Percentiles rank a stretch among this genome's conserved stretches.
These are phyloP conservation scores for Pelargonium citronellum DNA, from an alignment of 441 rosid genomes.

Conservation along the genomic window DNA sequence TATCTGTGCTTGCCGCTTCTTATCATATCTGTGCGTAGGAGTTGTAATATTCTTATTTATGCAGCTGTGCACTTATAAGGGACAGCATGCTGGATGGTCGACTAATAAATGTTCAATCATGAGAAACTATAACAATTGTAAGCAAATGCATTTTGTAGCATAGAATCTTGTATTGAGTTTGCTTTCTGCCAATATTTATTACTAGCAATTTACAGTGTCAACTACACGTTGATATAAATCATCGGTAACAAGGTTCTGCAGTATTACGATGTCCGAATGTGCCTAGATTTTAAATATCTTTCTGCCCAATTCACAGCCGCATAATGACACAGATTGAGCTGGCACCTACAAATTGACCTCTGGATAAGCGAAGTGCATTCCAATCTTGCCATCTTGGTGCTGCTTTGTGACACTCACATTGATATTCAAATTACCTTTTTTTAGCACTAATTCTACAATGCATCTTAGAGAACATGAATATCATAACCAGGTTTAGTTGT, in stretches of 20 bases:
- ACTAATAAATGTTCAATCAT: conserved; percentile 23
- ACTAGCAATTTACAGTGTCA: not conserved
- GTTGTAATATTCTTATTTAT: conserved; percentile 10
- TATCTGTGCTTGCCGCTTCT: not conserved
- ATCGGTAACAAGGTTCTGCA: not conserved
- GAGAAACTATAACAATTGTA: conserved; percentile 38
- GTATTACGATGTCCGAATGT: not conserved
- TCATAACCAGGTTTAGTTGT: too few relatives aligned
- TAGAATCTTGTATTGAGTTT: conserved; percentile 1
- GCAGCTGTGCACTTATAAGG: conserved; percentile 40
- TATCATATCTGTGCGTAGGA: not conserved
- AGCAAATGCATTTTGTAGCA: conserved; percentile 22
- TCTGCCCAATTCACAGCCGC: too few relatives aligned
- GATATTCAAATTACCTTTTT: too few relatives aligned
- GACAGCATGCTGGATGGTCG: conserved; percentile 25
- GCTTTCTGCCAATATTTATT: not conserved
- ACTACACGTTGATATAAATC: not conserved
- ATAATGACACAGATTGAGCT: not conserved
- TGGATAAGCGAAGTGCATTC: not conserved
- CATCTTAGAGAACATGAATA: too few relatives aligned
- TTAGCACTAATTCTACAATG: too few relatives aligned
- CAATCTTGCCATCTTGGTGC: not conserved
- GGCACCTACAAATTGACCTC: conserved; percentile 1
- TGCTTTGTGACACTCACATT: not conserved
- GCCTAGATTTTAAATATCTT: too few relatives aligned